These are phyloP conservation scores for Talaromyces atroroseus DNA, from an alignment of 2,329 filamentous ascomycete genomes.

Conservation along the genomic window DNA sequence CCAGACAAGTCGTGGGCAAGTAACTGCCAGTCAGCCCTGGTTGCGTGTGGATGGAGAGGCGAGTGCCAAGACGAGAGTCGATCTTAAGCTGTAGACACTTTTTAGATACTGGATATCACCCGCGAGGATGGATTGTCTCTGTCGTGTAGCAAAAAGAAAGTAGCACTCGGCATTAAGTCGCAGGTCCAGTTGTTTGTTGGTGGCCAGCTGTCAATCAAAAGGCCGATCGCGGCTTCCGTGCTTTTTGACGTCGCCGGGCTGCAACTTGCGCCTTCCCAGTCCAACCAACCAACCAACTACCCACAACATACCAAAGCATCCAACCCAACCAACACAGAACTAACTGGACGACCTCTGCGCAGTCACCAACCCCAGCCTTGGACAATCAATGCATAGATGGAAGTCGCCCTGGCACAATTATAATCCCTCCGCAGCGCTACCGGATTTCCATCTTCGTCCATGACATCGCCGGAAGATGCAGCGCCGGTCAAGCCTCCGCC, in stretches of 20 bases:
- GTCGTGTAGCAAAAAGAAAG: neutral
- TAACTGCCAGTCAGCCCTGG: neutral
- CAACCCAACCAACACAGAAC: neutral
- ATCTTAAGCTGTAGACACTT: neutral
- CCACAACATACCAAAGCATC: neutral
- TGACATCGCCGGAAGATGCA: conserved; percentile 64
- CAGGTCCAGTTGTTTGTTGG: neutral
- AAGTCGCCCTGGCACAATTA: conserved; percentile 4
- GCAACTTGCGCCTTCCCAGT: neutral
- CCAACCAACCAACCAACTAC: neutral
- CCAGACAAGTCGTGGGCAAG: neutral
- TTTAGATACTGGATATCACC: neutral
- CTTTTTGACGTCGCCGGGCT: neutral
- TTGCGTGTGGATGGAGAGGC: neutral
- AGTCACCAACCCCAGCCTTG: neutral
- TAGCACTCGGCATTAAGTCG: neutral
- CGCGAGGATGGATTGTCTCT: neutral
- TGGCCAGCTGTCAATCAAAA: neutral
- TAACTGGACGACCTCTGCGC: neutral
- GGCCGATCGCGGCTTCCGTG: neutral
- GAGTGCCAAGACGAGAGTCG: neutral
- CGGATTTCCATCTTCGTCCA: conserved; percentile 42
- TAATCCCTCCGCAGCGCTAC: conserved; percentile 3
- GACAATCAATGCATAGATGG: conserved; percentile 16
- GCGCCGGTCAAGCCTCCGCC: conserved; percentile 62